phyloP scores from a whole-genome alignment of 345 rosid genomes.

The Citrus inodora region DNA sequence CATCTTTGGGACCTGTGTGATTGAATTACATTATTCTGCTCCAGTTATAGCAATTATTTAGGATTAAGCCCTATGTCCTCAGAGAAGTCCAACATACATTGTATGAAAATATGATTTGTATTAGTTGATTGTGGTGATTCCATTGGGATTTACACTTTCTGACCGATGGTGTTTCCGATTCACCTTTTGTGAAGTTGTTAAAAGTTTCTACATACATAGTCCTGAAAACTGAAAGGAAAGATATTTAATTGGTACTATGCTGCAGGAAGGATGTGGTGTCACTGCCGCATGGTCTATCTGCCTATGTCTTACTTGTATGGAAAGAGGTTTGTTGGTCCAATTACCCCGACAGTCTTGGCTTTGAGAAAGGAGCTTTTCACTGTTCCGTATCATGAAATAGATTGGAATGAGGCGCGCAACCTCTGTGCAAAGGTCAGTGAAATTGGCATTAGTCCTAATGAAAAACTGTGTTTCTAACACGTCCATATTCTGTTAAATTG shows the following conservation, averaged over 20 bases:
- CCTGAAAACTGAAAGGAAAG: background rate
- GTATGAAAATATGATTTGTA: background rate
- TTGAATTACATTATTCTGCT: background rate
- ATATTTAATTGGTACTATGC: background rate
- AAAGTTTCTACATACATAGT: background rate
- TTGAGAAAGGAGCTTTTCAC: conserved; percentile 83
- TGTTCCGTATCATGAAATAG: conserved; percentile 77
- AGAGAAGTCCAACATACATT: background rate
- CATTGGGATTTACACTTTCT: background rate
- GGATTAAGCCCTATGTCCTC: background rate
- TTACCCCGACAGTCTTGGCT: conserved; percentile 78
- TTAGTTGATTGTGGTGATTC: background rate
- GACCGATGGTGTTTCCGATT: background rate
- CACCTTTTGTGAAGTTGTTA: background rate
- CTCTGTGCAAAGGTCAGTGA: conserved; percentile 86
- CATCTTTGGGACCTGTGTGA: background rate
- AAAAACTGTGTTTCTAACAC: background rate
- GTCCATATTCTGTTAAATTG: background rate
- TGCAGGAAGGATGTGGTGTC: conserved; percentile 99
- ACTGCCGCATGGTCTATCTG: conserved; percentile 98
- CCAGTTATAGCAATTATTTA: background rate
- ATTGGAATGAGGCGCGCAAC: conserved; percentile 87
- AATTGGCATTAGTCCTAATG: conserved; percentile 7
- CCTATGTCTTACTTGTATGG: conserved; percentile 97
- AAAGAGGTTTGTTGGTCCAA: conserved; percentile 92